These are phyloP conservation scores for Boechera stricta DNA, from an alignment of 345 rosid genomes.

Conservation along the genomic window DNA sequence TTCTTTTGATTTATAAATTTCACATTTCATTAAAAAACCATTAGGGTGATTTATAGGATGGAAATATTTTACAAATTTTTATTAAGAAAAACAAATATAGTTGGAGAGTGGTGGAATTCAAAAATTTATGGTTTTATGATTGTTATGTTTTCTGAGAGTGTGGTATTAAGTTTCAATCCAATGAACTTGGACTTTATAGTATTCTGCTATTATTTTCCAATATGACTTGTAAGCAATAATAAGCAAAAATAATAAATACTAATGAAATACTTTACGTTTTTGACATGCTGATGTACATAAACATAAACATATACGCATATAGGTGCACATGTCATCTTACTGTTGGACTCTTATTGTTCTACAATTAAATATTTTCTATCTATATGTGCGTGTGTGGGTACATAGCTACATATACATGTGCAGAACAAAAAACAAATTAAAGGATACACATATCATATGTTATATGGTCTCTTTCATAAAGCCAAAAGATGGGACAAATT, in stretches of 20 bases:
- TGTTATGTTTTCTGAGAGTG: not conserved
- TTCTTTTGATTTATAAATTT: too few species aligned
- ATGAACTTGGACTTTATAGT: conserved; percentile 21
- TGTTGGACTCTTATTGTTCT: conserved; percentile 39
- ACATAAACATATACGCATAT: not conserved
- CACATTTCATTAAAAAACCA: too few species aligned
- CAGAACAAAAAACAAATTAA: conserved; percentile 5
- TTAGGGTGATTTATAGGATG: not conserved
- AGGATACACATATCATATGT: conserved; percentile 39
- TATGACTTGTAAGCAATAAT: conserved; percentile 5
- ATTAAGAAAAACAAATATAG: not conserved
- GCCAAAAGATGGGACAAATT: conserved; percentile 45
- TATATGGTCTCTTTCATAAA: conserved; percentile 42
- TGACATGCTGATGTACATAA: not conserved
- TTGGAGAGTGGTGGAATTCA: conserved; percentile 3
- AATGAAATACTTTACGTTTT: conserved; percentile 15
- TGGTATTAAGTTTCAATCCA: conserved; percentile 10
- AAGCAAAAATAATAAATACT: not conserved
- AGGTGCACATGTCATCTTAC: conserved; percentile 29
- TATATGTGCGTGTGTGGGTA: conserved; percentile 30
- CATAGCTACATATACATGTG: conserved; percentile 23
- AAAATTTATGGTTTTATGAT: not conserved
- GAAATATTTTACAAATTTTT: not conserved
- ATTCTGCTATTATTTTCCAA: not conserved
- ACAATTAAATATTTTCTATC: not conserved